These are phyloP conservation scores for Metschnikowia borealis DNA, from an alignment of 805 yeast genomes.

Conservation along the genomic window DNA sequence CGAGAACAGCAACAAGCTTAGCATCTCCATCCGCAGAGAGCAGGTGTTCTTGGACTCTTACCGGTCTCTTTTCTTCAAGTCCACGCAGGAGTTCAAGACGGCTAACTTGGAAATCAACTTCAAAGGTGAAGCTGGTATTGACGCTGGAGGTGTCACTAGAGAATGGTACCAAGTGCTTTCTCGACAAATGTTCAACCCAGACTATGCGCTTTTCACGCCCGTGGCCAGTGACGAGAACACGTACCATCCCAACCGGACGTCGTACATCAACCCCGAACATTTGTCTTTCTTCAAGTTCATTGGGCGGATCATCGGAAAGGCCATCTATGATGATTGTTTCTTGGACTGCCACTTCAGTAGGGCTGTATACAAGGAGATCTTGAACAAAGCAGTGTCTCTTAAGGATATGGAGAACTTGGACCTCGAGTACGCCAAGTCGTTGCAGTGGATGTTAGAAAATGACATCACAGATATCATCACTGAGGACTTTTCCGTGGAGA, in stretches of 20 bases:
- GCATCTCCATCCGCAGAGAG: constrained; percentile 74
- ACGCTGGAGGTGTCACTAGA: constrained; percentile 96
- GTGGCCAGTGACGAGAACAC: constrained; percentile 90
- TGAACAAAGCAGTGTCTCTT: constrained; percentile 75
- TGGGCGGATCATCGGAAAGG: constrained; percentile 92
- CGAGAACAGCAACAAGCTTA: constrained; percentile 45
- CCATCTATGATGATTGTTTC: constrained; percentile 79
- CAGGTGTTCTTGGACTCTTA: constrained; percentile 91
- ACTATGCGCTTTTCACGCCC: constrained; percentile 86
- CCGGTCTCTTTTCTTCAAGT: constrained; percentile 73
- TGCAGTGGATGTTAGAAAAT: constrained; percentile 94
- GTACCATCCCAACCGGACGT: constrained; percentile 90
- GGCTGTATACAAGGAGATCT: constrained; percentile 84
- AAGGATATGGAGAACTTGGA: constrained; percentile 95
- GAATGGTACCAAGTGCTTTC: constrained; percentile 97
- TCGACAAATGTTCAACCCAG: constrained; percentile 94
- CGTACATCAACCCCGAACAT: constrained; percentile 92
- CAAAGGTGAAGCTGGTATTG: constrained; percentile 92
- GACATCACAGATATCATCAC: constrained; percentile 94
- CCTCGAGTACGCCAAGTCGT: constrained; percentile 84
- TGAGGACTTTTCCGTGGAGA: constrained; percentile 89
- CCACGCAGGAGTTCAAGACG: constrained; percentile 66
- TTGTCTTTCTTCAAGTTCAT: constrained; percentile 88
- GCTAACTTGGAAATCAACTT: constrained; percentile 77
- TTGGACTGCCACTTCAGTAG: constrained; percentile 93